A percentile compares a stretch with the other conserved stretches of the same genome.
Conservation (phyloP, 2,329 filamentous ascomycete genomes). For the Neonectria hederae region DNA sequence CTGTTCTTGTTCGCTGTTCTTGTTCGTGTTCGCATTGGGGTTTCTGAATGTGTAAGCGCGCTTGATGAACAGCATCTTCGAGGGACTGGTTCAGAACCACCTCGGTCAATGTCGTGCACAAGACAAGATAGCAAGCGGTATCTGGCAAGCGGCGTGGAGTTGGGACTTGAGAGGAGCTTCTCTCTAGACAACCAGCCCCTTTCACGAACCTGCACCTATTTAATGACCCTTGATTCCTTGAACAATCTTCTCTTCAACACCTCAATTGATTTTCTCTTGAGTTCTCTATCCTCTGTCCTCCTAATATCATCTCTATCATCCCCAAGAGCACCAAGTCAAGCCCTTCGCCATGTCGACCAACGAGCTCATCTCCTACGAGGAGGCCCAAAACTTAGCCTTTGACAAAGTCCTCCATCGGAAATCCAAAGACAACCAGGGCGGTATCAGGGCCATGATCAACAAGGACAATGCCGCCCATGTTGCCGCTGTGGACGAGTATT, state of each 20-base stretch:
- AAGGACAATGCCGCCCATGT: slow-evolving; percentile 79
- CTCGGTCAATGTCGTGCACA: slow-evolving; percentile 1
- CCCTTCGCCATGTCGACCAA: slow-evolving; percentile 37
- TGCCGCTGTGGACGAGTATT: slow-evolving; percentile 84
- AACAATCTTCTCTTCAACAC: background rate
- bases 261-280: background rate
- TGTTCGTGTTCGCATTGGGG: slow-evolving; percentile 28
- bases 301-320: background rate
- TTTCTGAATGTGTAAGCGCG: background rate
- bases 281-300: background rate
- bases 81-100: background rate
- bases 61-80: background rate
- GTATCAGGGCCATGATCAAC: slow-evolving; percentile 80
- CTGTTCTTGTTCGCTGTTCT: slow-evolving; percentile 29
- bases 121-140: slow-evolving; percentile 8
- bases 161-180: background rate
- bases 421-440: slow-evolving; percentile 71
- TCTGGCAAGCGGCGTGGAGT: background rate
- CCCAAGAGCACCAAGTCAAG: background rate
- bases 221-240: background rate
- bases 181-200: background rate
- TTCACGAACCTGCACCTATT: background rate
- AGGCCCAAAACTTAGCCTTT: slow-evolving; percentile 83
- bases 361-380: slow-evolving; percentile 79
- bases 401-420: slow-evolving; percentile 80